Evolutionary conservation across 1,284 basidiomycete species (phyloP).

Genomic region (Apiotrichum laibachii): DNA sequence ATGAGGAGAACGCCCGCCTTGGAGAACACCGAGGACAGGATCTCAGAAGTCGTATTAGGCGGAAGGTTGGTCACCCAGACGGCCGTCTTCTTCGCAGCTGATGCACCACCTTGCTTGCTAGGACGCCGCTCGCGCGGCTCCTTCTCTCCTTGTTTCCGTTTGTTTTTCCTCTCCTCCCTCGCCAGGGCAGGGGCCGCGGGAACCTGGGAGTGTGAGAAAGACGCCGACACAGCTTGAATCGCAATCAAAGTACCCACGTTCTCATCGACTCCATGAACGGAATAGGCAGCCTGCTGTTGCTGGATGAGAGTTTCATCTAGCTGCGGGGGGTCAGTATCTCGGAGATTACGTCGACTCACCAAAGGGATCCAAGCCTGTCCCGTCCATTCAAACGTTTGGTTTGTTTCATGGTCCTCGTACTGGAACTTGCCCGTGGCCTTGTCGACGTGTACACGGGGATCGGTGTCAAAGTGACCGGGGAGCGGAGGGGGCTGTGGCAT

Average conservation of each 20-base stretch:
- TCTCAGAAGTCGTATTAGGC: constrained; percentile 67
- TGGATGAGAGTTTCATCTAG: constrained; percentile 76
- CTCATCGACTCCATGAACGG: constrained; percentile 85
- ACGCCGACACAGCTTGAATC: background rate
- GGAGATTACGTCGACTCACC: constrained; percentile 56
- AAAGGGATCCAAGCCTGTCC: constrained; percentile 77
- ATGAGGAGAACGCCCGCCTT: constrained; percentile 91
- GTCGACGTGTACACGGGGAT: constrained; percentile 70
- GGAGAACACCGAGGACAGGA: constrained; percentile 76
- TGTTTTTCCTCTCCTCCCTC: constrained; percentile 60
- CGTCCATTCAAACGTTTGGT: constrained; percentile 79
- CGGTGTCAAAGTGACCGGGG: constrained; percentile 64
- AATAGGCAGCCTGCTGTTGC: constrained; percentile 88
- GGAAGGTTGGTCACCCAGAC: constrained; percentile 89
- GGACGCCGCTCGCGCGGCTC: constrained; percentile 57
- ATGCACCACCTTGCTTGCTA: constrained; percentile 37
- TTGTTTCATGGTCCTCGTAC: constrained; percentile 78
- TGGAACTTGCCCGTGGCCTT: constrained; percentile 75
- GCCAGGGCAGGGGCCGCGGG: constrained; percentile 78
- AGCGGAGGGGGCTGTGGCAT: constrained; percentile 39
- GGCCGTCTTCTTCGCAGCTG: constrained; percentile 70
- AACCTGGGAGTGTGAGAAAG: constrained; percentile 55
- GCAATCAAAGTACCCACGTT: constrained; percentile 58
- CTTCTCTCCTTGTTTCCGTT: constrained; percentile 55
- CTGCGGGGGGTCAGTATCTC: constrained; percentile 36